Percentiles rank a stretch among this genome's conserved stretches.
These are phyloP conservation scores for Eucalyptus grandis DNA, from an alignment of 345 rosid genomes.

Conservation along the genomic window DNA sequence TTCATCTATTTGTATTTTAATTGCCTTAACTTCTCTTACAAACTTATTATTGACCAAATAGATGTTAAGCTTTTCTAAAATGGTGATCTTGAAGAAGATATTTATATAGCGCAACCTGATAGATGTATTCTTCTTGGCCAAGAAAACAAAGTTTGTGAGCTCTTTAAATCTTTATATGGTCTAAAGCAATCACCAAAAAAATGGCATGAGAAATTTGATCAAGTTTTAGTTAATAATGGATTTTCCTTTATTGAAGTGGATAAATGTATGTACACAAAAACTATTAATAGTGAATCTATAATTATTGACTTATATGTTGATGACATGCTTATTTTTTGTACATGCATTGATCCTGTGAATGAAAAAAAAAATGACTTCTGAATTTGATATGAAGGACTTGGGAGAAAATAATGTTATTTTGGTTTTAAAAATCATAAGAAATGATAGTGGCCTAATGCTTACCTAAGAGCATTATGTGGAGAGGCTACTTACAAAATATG, in stretches of 20 bases:
- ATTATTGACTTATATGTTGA: background rate
- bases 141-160: background rate
- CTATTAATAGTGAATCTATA: background rate
- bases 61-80: background rate
- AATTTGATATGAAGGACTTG: background rate
- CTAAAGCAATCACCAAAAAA: too few species aligned
- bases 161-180: background rate
- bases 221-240: background rate
- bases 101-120: background rate
- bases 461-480: background rate
- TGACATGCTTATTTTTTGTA: background rate
- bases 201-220: background rate
- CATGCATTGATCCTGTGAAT: background rate
- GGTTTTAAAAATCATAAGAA: background rate
- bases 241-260: background rate
- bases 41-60: background rate
- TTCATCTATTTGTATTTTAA: too few species aligned
- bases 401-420: background rate
- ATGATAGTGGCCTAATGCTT: background rate
- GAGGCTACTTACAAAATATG: background rate
- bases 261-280: background rate
- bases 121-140: background rate
- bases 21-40: background rate
- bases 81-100: background rate
- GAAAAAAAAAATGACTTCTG: background rate